A percentile compares a stretch with the other conserved stretches of the same genome.
phyloP scores from a whole-genome alignment of 108 stramenopile species.

The Hondaea fermentalgiana region DNA sequence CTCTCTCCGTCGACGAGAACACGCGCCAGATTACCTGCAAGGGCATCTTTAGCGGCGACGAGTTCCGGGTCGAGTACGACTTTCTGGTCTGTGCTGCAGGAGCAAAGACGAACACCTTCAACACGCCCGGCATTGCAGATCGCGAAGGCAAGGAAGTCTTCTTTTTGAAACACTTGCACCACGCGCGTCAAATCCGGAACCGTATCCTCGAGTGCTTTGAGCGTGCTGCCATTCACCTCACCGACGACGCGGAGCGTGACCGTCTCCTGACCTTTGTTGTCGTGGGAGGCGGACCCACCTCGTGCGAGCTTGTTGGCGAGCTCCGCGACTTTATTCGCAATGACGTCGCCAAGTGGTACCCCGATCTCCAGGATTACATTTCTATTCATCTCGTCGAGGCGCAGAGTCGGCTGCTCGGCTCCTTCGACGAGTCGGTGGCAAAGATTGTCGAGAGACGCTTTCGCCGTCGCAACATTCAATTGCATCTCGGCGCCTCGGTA shows the following conservation, averaged over 20 bases:
- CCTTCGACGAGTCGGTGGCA: conserved; percentile 69
- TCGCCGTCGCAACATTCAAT: conserved; percentile 58
- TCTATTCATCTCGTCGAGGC: conserved; percentile 81
- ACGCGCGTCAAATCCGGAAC: conserved; percentile 84
- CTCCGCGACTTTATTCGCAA: conserved; percentile 75
- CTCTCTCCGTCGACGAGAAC: conserved; percentile 52
- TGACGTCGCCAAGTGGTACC: conserved; percentile 76
- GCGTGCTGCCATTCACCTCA: conserved; percentile 68
- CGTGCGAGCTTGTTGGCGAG: conserved; percentile 86
- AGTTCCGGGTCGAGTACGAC: conserved; percentile 74
- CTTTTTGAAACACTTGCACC: conserved; percentile 87
- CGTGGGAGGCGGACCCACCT: conserved; percentile 92
- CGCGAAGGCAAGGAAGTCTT: conserved; percentile 69
- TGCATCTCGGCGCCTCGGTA: conserved; percentile 65
- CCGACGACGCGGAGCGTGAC: conserved; percentile 54
- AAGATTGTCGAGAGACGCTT: conserved; percentile 63
- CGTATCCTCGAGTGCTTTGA: conserved; percentile 88
- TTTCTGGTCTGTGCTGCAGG: conserved; percentile 75
- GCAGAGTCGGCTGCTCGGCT: conserved; percentile 70
- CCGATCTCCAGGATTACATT: conserved; percentile 64
- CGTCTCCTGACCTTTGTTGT: conserved; percentile 86
- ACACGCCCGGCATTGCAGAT: conserved; percentile 52
- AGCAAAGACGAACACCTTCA: conserved; percentile 80
- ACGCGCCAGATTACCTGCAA: conserved; percentile 45
- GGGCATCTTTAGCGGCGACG: conserved; percentile 52